A percentile compares a stretch with the other conserved stretches of the same genome.
These are phyloP conservation scores for Durusdinium trenchii DNA, from an alignment of 73 alveolate genomes.

Conservation along the genomic window DNA sequence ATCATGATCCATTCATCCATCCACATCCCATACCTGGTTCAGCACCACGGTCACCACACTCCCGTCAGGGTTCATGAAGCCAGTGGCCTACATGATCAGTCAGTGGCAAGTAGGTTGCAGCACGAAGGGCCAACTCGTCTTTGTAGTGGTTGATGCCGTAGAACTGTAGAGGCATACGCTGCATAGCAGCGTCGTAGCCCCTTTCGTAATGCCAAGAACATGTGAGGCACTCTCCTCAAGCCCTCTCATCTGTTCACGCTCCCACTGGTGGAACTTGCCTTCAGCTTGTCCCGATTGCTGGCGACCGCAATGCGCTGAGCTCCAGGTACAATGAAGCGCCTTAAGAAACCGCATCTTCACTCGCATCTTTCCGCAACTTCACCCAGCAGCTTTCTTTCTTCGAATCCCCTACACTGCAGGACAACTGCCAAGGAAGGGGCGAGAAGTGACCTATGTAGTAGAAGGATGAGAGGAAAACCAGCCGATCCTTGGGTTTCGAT, in stretches of 20 bases:
- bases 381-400: no score
- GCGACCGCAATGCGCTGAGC: slow-evolving; percentile 69
- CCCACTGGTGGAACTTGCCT: no score
- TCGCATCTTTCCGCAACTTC: no score
- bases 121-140: background rate
- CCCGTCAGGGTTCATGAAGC: slow-evolving; percentile 82
- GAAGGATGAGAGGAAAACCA: slow-evolving; percentile 75
- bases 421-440: background rate
- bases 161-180: background rate
- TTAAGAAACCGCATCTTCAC: no score
- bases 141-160: background rate
- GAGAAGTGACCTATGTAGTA: slow-evolving; percentile 94
- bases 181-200: background rate
- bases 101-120: background rate
- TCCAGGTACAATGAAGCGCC: slow-evolving; percentile 59
- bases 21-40: background rate
- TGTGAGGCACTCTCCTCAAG: background rate
- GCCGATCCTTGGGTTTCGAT: slow-evolving; percentile 8
- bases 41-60: slow-evolving; percentile 62
- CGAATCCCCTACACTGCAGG: no score
- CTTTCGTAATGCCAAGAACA: background rate
- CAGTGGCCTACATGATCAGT: background rate
- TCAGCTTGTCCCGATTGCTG: slow-evolving; percentile 60
- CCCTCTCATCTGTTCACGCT: no score
- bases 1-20: background rate